These are phyloP conservation scores for Metschnikowia sp. DNA, from an alignment of 805 yeast species.

Conservation along the genomic window DNA sequence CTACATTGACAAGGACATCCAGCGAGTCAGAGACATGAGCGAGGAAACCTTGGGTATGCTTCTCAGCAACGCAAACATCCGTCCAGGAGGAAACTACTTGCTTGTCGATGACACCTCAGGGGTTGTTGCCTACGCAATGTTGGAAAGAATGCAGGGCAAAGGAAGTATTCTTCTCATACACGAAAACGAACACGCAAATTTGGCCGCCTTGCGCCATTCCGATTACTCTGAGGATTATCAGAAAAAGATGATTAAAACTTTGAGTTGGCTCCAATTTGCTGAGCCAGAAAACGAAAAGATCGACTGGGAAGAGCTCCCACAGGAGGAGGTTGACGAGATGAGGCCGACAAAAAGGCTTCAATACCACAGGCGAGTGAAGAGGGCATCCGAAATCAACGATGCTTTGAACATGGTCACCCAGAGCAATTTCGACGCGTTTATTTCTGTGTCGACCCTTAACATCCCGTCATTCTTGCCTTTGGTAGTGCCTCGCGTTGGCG, in stretches of 20 bases:
- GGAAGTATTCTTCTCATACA: constrained; percentile 69
- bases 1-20: constrained; percentile 73
- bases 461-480: constrained; percentile 61
- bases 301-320: constrained; percentile 43
- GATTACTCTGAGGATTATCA: constrained; percentile 56
- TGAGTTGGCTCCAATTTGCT: constrained; percentile 75
- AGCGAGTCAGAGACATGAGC: constrained; percentile 73
- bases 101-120: constrained; percentile 96
- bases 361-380: constrained; percentile 60
- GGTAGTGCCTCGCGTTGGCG: constrained; percentile 65
- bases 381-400: constrained; percentile 49
- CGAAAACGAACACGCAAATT: constrained; percentile 91
- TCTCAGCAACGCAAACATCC: constrained; percentile 74
- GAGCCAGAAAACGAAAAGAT: constrained; percentile 67
- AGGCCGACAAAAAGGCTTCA: constrained; percentile 61
- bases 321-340: constrained; percentile 52
- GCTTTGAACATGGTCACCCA: constrained; percentile 48
- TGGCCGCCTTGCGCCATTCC: constrained; percentile 64
- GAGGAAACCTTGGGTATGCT: constrained; percentile 79
- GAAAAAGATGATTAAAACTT: constrained; percentile 56
- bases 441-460: constrained; percentile 70
- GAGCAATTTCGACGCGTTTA: constrained; percentile 68
- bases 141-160: constrained; percentile 87
- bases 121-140: constrained; percentile 73
- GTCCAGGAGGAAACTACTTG: constrained; percentile 86